Evolutionary conservation across 2,329 filamentous ascomycete species (phyloP).

Genomic region (Arthrobotrys entomopaga): DNA sequence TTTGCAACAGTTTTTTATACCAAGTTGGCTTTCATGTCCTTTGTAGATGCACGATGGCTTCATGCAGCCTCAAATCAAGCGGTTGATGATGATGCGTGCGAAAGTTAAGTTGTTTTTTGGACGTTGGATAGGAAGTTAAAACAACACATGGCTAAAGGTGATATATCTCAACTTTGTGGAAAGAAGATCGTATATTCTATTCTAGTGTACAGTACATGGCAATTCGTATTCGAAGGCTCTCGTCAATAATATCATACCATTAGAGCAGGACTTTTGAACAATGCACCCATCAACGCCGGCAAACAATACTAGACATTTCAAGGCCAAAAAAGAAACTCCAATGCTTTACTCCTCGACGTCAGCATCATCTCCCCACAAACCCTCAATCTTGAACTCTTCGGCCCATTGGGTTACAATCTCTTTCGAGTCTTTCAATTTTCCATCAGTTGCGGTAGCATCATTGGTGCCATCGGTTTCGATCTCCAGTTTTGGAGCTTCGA

Average conservation of each 20-base stretch:
- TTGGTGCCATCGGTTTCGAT: slow-evolving; percentile 65
- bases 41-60: slow-evolving; percentile 55
- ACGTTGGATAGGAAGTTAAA: background rate
- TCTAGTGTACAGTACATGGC: slow-evolving; percentile 45
- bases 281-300: slow-evolving; percentile 38
- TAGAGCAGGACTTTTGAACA: slow-evolving; percentile 30
- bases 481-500: slow-evolving; percentile 76
- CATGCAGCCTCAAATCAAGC: background rate
- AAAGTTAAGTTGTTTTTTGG: slow-evolving; percentile 56
- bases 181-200: slow-evolving; percentile 28
- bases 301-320: slow-evolving; percentile 31
- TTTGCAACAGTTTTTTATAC: background rate
- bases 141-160: slow-evolving; percentile 14
- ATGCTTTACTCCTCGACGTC: slow-evolving; percentile 25
- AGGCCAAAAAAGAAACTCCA: background rate
- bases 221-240: slow-evolving; percentile 17
- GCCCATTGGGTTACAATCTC: slow-evolving; percentile 92
- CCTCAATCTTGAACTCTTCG: slow-evolving; percentile 93
- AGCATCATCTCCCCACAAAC: slow-evolving; percentile 72
- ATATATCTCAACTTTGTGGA: background rate
- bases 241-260: slow-evolving; percentile 26
- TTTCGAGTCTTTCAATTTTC: slow-evolving; percentile 74
- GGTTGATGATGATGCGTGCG: background rate
- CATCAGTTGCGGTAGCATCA: slow-evolving; percentile 63
- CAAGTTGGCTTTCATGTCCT: slow-evolving; percentile 55